Evolutionary conservation across 176 grass and related monocot species (phyloP).

Genomic region (Raddia guianensis): DNA sequence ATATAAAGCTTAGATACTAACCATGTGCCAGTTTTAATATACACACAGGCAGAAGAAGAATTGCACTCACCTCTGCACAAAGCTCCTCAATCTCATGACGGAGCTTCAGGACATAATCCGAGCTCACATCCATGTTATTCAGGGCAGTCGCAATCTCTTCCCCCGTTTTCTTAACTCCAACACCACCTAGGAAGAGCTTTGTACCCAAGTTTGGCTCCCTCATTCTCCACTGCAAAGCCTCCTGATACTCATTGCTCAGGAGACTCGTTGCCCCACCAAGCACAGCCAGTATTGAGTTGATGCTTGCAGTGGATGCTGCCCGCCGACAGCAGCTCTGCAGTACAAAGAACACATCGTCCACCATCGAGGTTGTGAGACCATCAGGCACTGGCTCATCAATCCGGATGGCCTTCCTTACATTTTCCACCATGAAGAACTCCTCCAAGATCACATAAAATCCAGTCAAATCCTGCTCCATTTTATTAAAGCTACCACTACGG

Average conservation of each 20-base stretch:
- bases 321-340: constrained; percentile 84
- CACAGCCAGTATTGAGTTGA: constrained; percentile 84
- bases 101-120: constrained; percentile 91
- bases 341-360: constrained; percentile 89
- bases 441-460: constrained; percentile 94
- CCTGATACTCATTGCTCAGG: constrained; percentile 90
- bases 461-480: constrained; percentile 74
- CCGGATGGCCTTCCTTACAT: constrained; percentile 87
- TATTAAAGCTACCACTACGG: constrained; percentile 76
- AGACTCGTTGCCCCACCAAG: constrained; percentile 72
- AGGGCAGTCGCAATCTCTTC: constrained; percentile 83
- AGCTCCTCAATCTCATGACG: constrained; percentile 88
- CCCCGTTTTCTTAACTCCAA: constrained; percentile 84
- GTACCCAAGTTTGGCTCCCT: constrained; percentile 82
- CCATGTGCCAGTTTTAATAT: constrained; percentile 3
- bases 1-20: constrained; percentile 13
- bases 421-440: constrained; percentile 99
- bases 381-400: constrained; percentile 76
- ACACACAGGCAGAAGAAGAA: constrained; percentile 4
- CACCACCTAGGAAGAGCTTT: constrained; percentile 88
- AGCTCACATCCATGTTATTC: constrained; percentile 92
- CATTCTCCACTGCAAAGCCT: constrained; percentile 81
- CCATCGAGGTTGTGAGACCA: constrained; percentile 85
- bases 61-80: constrained; percentile 59
- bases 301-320: constrained; percentile 80